Evolutionary conservation across 495 filamentous ascomycete species (phyloP), one percentile per base, ranked within the genome.

Genomic region (Penicilliopsis zonata): DNA sequence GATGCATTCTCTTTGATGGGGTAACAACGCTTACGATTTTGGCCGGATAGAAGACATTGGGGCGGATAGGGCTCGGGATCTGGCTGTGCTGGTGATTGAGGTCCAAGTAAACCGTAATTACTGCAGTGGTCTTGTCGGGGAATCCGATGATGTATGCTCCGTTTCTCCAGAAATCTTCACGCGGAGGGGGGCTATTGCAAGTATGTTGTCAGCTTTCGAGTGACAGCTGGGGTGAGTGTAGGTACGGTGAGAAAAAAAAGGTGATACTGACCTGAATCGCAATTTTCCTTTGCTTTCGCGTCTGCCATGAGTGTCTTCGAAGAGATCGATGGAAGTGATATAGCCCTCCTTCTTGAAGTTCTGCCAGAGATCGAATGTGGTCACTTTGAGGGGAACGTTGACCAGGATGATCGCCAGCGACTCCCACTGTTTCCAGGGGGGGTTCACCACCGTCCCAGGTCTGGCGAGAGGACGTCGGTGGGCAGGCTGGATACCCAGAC

Each of bases 151-250:
- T 12, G 30, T 56, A 65, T 0, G 10, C 26, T 0, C 38, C 41
- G 9, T 9, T 9, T 18, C 31, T 33, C 65, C 67, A 72, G 34
- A 69, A 67, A 3, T 47, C 41, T 8, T 20, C 36, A 4, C 25
- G 13, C 3, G 67, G 66, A 19, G 62, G 53, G 2, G 65, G 66
- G 16, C 64, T 68, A n/a, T n/a, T n/a, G n/a, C n/a, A n/a, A 22
- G 28, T n/a, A 1, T 5, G 18, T 2, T 5, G 7, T 50, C 9
- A 50, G 31, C 34, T 30, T 16, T 31, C 14, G 23, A 24, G 7
- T 9, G 3, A 5, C 15, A n/a, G 13, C 10, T 33, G 25, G 16
- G 28, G 17, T 23, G 17, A 7, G 6, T 13, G 25, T 13, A 17
- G n/a, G n/a, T n/a, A n/a, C n/a, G n/a, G n/a, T n/a, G n/a, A n/a